Base-by-base conservation (phyloP, 2,329 filamentous ascomycete species). In the Phoma sp. region DNA sequence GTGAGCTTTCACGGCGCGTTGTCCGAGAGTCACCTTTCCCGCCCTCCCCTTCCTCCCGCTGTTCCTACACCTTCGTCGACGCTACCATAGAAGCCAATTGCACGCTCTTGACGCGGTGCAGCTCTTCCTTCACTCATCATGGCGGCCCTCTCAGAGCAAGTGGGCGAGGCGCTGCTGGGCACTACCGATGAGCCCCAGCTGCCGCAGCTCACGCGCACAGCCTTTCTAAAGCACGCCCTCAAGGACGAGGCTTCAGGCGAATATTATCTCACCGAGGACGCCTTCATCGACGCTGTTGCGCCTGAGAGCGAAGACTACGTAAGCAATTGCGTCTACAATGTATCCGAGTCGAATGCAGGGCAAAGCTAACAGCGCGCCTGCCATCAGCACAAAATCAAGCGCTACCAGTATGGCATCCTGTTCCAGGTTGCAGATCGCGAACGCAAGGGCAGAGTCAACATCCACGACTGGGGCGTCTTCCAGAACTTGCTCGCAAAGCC, bases 401-500 rank as follows among this genome's bases (percentile, higher is more conserved):
- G 94, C 66, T 90, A 96, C 68, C 95, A 98, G 76, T 99, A 97
- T 78, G 88, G 88, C 47, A 90, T 99, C 71, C 89, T 99, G 43
- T 99, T 99, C 78, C 82, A 84, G 61, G 90, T 99, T 55, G 95
- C 95, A 68, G 95, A 99, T 77, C 87, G 91, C 67, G 86, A 85
- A 63, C 84, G 82, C 64, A 81, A 81, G 39, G 93, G 93, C 61
- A 88, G 85, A 67, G 82, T 99, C 65, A 90, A 81, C 66, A 80
- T 98, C 50, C 82, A 87, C 57, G 95, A 99, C 79, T 99, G 94
- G 92, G 87, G 85, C 41, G 89, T 90, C 62, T 99, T 98, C 77
- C 91, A 97, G 80, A 96, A 96, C 80, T 85, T 99, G 61, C 87
- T 99, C 55, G 84, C 84, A 65, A 98, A 97, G 79, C 90, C 95